Evolutionary conservation across 495 filamentous ascomycete species (phyloP).

Genomic region (Neurospora pannonica): DNA sequence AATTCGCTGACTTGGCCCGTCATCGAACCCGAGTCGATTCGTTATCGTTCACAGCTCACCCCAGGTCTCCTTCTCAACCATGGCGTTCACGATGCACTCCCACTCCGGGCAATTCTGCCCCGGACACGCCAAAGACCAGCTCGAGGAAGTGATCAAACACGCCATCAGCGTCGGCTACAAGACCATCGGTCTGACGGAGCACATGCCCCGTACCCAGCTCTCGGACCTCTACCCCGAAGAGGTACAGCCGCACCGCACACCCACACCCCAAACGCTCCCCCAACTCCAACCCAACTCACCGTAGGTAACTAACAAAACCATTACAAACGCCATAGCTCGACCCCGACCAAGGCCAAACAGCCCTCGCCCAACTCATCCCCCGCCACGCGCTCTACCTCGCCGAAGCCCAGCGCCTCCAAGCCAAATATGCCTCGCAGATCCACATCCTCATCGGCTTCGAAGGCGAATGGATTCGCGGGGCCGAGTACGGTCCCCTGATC

Average conservation of each 20-base stretch:
- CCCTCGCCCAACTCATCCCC: constrained; percentile 31
- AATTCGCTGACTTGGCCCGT: not conserved
- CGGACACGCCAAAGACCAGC: constrained; percentile 70
- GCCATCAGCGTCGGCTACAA: constrained; percentile 73
- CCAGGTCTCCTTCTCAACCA: constrained; percentile 22
- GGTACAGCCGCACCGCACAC: constrained; percentile 31
- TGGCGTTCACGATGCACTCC: constrained; percentile 98
- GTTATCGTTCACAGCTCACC: not conserved
- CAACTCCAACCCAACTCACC: constrained; percentile 7
- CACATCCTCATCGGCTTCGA: constrained; percentile 85
- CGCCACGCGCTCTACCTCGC: constrained; percentile 62
- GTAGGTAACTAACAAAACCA: constrained; percentile 8
- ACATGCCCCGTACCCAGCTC: constrained; percentile 70
- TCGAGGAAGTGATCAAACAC: constrained; percentile 73
- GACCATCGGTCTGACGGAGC: constrained; percentile 86
- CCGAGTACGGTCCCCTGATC: constrained; percentile 47
- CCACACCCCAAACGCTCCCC: not conserved
- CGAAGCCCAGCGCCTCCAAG: constrained; percentile 63
- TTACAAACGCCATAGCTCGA: constrained; percentile 21
- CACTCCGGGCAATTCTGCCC: constrained; percentile 97
- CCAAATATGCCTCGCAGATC: constrained; percentile 61
- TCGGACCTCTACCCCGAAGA: constrained; percentile 91
- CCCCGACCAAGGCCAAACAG: constrained; percentile 19
- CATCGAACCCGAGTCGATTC: not conserved
- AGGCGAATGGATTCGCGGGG: constrained; percentile 75